Percentiles rank a stretch among this genome's conserved stretches.
Conservation (phyloP, 257 asterid species). For the Penstemon davidsonii region DNA sequence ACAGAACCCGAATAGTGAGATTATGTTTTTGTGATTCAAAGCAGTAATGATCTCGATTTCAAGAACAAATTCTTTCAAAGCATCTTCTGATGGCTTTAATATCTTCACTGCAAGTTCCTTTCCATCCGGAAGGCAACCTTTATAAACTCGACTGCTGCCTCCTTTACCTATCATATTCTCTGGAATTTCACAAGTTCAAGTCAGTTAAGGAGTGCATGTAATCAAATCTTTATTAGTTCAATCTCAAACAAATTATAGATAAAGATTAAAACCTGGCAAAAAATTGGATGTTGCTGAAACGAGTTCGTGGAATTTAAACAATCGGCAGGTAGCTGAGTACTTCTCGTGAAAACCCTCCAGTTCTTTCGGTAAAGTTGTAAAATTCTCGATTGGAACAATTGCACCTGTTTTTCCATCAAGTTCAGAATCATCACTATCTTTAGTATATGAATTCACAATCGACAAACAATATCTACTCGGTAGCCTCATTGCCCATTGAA, state of each 20-base stretch:
- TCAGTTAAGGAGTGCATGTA: neutral
- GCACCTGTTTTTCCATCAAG: conserved; percentile 70
- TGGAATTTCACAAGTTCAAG: conserved; percentile 33
- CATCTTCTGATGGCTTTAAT: conserved; percentile 72
- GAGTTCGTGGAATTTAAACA: conserved; percentile 72
- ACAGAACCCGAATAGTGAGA: conserved; percentile 90
- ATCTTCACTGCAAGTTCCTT: conserved; percentile 94
- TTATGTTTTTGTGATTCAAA: conserved; percentile 83
- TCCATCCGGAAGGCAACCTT: conserved; percentile 81
- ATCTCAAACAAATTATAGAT: neutral
- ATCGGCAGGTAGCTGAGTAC: conserved; percentile 81
- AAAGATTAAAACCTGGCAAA: conserved; percentile 42
- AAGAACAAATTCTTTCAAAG: conserved; percentile 64
- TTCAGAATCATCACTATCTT: conserved; percentile 35
- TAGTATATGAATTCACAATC: conserved; percentile 38
- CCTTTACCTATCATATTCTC: conserved; percentile 90
- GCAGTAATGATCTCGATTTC: conserved; percentile 90
- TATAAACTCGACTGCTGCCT: conserved; percentile 88
- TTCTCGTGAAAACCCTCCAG: conserved; percentile 76
- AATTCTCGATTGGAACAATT: conserved; percentile 53
- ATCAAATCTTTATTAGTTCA: neutral
- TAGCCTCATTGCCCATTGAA: conserved; percentile 80
- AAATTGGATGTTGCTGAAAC: conserved; percentile 69
- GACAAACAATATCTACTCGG: conserved; percentile 64
- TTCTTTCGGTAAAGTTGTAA: conserved; percentile 54